Base-by-base conservation (phyloP, 2,329 filamentous ascomycete genomes). In the Pseudocercospora pini-densiflorae region DNA sequence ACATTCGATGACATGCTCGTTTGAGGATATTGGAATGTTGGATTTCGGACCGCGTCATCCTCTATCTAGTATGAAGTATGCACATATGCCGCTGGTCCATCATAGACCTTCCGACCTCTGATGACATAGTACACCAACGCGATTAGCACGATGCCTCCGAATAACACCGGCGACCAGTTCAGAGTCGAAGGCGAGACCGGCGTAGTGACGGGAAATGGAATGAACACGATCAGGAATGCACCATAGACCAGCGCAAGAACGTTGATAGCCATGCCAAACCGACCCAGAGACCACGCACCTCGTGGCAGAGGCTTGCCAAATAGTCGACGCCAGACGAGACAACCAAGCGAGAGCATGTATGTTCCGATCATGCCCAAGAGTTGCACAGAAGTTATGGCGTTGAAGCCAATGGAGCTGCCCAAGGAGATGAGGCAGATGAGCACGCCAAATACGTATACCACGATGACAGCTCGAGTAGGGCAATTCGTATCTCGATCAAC, bases 371-470 rank as follows among this genome's bases (percentile, higher is more conserved):
- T 27, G 1, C 82, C 81, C 43, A 80, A 81, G 58, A 85, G 78
- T 31, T 81, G 81, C 19, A 87, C 78, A 1, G 83, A 85, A 7
- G 83, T 79, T 67, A 87, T 81, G 63, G 82, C 84, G 70, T 86
- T 83, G 73, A 87, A 84, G 5, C 84, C 85, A 10, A 81, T 79
- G 1, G 79, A 75, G 21, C 81, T 85, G 43, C 81, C 84, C 63
- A 86, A 80, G 73, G 84, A 85, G 77, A 86, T 85, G 59, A 85
- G 76, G 0, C 80, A 80, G 12, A 85, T 76, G 9, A 84, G 74
- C 3, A 59, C 43, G 21, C 57, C 59, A 19, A 66, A 64, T 2
- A 55, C 14, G 10, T 36, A 33, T 10, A 66, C 59, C 5, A 68
- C 62, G 10, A 65, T 47, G 19, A 69, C 61, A 1, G 68, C 54